phyloP scores from a whole-genome alignment of 73 alveolate genomes.

The Paramecium sonneborni region DNA sequence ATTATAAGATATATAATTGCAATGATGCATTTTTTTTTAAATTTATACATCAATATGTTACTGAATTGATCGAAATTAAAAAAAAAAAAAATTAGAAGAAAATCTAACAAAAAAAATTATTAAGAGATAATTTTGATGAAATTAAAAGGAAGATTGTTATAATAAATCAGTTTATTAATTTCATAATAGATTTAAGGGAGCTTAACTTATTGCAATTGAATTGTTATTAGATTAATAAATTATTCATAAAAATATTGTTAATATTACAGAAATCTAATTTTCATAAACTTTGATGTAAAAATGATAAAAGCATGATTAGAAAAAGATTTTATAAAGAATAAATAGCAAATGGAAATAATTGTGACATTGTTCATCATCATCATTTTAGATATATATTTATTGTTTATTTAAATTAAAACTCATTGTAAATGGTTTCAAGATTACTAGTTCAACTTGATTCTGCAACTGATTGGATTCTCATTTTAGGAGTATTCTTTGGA shows the following conservation, averaged over 20 bases:
- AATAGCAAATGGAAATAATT: neutral
- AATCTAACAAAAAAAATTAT: neutral
- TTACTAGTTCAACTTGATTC: neutral
- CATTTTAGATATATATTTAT: neutral
- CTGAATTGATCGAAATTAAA: neutral
- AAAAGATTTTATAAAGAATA: neutral
- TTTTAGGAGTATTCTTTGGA: neutral
- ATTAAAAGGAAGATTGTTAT: neutral
- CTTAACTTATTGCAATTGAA: neutral
- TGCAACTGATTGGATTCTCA: neutral
- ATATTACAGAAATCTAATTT: neutral
- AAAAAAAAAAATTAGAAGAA: neutral
- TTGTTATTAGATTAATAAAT: constrained; percentile 9
- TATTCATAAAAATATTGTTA: neutral
- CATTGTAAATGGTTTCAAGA: neutral
- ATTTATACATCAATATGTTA: neutral
- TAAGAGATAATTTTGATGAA: neutral
- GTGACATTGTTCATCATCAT: neutral
- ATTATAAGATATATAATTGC: neutral
- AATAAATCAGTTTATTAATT: neutral
- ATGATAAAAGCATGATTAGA: neutral
- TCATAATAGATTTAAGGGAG: neutral
- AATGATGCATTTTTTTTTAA: neutral
- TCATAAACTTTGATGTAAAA: neutral
- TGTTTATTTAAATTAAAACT: neutral